These are phyloP conservation scores for Calonectria hongkongensis DNA, from an alignment of 2,329 filamentous ascomycete species.

Conservation along the genomic window DNA sequence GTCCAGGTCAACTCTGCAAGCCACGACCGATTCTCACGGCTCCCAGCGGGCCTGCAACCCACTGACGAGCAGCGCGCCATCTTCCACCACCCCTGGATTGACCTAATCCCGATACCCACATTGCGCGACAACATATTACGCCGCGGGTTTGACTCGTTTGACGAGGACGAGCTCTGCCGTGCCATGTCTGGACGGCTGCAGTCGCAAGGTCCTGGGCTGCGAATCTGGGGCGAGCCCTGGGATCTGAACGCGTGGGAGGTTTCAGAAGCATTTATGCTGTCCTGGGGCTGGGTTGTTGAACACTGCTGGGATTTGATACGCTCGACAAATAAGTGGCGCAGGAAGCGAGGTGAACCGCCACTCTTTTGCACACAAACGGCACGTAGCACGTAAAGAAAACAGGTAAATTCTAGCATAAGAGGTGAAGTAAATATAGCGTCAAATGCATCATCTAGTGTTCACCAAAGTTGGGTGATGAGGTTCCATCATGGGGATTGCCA, in stretches of 20 bases:
- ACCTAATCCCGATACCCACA: slow-evolving; percentile 1
- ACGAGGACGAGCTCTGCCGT: slow-evolving; percentile 9
- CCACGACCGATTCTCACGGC: slow-evolving; percentile 7
- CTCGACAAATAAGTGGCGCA: slow-evolving; percentile 9
- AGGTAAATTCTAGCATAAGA: background rate
- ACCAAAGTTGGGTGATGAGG: background rate
- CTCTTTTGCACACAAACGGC: background rate
- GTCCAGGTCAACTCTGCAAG: background rate
- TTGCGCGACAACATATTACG: slow-evolving; percentile 15
- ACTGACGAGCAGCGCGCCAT: background rate
- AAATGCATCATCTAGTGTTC: background rate
- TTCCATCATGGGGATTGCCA: background rate
- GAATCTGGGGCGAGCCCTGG: slow-evolving; percentile 15
- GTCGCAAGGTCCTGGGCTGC: slow-evolving; percentile 9
- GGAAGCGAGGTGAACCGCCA: slow-evolving; percentile 1
- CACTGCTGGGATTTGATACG: slow-evolving; percentile 1
- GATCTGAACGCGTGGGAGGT: slow-evolving; percentile 7
- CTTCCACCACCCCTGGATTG: slow-evolving; percentile 10
- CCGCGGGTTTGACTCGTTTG: slow-evolving; percentile 16
- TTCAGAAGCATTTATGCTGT: background rate
- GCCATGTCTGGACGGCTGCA: slow-evolving; percentile 11
- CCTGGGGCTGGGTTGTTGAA: background rate
- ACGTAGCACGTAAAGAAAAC: background rate
- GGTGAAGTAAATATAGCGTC: background rate
- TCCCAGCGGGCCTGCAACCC: background rate